Conservation (phyloP, 2,329 filamentous ascomycete genomes). For the Talaromyces sp. region DNA sequence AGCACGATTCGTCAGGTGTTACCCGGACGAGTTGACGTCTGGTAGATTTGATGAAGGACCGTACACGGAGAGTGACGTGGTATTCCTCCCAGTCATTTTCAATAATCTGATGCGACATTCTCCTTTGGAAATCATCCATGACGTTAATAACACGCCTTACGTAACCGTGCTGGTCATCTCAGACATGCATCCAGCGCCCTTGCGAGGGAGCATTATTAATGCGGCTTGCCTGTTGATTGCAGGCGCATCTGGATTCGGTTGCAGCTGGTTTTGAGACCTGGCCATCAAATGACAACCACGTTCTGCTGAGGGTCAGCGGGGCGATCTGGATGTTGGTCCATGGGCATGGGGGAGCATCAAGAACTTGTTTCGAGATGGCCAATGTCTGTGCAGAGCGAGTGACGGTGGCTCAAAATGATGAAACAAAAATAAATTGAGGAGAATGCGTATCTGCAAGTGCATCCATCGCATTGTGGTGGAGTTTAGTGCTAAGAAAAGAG, state of each 20-base stretch:
- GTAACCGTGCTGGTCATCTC: background rate
- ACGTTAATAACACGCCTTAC: background rate
- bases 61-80: background rate
- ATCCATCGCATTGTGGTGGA: too few relatives aligned
- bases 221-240: background rate
- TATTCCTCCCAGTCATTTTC: background rate
- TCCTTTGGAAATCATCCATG: background rate
- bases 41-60: background rate
- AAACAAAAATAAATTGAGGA: background rate
- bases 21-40: background rate
- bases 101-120: background rate
- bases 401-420: background rate
- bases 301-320: background rate
- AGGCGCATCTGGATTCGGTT: background rate
- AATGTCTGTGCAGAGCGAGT: background rate
- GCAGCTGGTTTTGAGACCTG: background rate
- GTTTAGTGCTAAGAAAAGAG: too few relatives aligned
- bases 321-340: background rate
- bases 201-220: background rate
- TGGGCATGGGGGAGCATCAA: background rate
- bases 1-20: background rate
- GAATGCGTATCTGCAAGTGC: too few relatives aligned
- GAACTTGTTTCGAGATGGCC: background rate
- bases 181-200: background rate
- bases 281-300: constrained; percentile 1